These are phyloP conservation scores for Kwoniella heveanensis DNA, from an alignment of 768 basidiomycete species.

Conservation along the genomic window DNA sequence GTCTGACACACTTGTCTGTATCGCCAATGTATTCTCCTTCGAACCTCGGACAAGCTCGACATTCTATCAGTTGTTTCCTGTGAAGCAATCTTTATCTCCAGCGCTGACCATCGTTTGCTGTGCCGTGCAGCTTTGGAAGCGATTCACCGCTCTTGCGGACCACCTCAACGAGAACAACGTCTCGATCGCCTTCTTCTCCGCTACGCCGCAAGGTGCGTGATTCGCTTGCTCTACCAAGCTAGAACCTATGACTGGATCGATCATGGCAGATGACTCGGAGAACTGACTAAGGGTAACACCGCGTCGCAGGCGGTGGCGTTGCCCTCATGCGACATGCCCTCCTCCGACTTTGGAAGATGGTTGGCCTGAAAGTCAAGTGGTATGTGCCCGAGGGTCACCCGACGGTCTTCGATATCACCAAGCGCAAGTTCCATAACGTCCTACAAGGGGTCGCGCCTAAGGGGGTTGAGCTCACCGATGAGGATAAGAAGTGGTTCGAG, in stretches of 20 bases:
- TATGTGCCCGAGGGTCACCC: conserved; percentile 66
- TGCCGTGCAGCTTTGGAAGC: conserved; percentile 63
- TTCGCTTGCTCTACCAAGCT: not conserved
- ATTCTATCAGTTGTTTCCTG: too few species aligned
- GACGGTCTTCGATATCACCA: conserved; percentile 83
- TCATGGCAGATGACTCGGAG: too few species aligned
- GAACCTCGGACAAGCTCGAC: too few species aligned
- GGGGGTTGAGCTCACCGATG: conserved; percentile 73
- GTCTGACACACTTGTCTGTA: too few species aligned
- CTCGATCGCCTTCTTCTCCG: conserved; percentile 91
- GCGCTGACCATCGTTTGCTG: not conserved
- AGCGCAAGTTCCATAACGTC: conserved; percentile 57
- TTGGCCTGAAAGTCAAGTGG: conserved; percentile 49
- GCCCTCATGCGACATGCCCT: conserved; percentile 96
- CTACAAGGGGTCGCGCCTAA: conserved; percentile 87
- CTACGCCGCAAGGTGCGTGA: conserved; percentile 80
- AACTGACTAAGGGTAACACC: too few species aligned
- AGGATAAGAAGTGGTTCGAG: conserved; percentile 67
- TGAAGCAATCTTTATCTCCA: too few species aligned
- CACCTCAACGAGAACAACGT: conserved; percentile 83
- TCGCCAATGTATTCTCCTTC: too few species aligned
- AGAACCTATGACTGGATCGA: too few species aligned
- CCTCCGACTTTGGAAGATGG: conserved; percentile 70
- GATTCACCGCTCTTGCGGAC: conserved; percentile 76
- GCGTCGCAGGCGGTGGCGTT: conserved; percentile 81